Percentiles rank a stretch among this genome's conserved stretches.
Evolutionary conservation across 306 rosid genomes (phyloP).

Genomic region (Pterocarpus santalinus): DNA sequence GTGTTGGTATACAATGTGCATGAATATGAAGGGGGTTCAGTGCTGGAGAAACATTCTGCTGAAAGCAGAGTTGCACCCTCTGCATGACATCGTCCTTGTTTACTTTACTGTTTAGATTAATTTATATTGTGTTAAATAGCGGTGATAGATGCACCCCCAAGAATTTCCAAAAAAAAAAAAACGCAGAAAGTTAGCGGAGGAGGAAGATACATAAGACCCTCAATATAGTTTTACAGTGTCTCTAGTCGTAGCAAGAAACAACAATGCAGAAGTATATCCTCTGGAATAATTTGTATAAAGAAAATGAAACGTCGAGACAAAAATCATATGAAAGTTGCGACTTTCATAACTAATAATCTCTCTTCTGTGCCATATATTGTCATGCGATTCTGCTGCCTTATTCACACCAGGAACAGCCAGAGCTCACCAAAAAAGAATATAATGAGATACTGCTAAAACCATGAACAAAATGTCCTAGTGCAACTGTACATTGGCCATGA

Average conservation of each 20-base stretch:
- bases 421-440: neutral
- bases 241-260: neutral
- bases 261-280: neutral
- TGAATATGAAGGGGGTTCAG: too few species aligned
- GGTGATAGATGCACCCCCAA: neutral
- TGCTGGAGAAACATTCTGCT: too few species aligned
- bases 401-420: constrained; percentile 3
- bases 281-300: neutral
- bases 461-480: constrained; percentile 18
- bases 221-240: too few species aligned
- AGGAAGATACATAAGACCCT: neutral
- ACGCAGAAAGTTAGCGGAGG: too few species aligned
- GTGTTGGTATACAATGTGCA: too few species aligned
- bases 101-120: too few species aligned
- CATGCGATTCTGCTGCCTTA: neutral
- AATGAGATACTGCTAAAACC: constrained; percentile 17
- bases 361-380: neutral
- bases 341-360: constrained; percentile 3
- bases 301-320: neutral
- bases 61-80: too few species aligned
- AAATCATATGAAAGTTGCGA: neutral
- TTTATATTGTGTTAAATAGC: neutral
- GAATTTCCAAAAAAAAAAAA: neutral
- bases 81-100: too few species aligned
- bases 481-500: constrained; percentile 44